Evolutionary conservation across 2,329 filamentous ascomycete genomes (phyloP).

Genomic region (Pseudogymnoascus verrucosus): DNA sequence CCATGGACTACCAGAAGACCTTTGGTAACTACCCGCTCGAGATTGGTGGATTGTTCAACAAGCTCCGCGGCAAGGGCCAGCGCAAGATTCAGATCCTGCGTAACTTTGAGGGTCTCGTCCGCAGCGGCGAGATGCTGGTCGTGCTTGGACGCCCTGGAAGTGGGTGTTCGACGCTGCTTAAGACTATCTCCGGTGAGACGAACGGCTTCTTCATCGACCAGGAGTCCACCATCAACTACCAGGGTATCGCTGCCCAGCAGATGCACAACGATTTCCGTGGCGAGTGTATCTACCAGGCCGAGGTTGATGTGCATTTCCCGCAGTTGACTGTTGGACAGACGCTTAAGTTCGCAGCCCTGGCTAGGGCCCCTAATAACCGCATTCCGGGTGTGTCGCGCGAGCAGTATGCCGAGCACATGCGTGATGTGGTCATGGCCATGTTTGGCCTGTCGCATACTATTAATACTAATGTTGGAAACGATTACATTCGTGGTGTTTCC

Average conservation of each 20-base stretch:
- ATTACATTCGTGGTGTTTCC: conserved; percentile 59
- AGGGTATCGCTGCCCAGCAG: conserved; percentile 40
- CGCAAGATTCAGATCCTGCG: conserved; percentile 50
- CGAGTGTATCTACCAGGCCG: conserved; percentile 65
- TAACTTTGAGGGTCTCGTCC: conserved; percentile 56
- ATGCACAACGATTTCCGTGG: conserved; percentile 52
- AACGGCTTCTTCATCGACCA: conserved; percentile 47
- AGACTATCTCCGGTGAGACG: conserved; percentile 46
- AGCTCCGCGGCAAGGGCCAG: conserved; percentile 42
- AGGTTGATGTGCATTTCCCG: conserved; percentile 67
- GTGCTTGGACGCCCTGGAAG: conserved; percentile 58
- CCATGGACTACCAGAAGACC: conserved; percentile 64
- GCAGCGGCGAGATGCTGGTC: conserved; percentile 58
- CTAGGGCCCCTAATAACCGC: conserved; percentile 54
- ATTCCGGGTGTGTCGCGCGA: conserved; percentile 52
- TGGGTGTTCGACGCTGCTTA: conserved; percentile 57
- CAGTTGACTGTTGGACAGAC: conserved; percentile 67
- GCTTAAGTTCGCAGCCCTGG: conserved; percentile 61
- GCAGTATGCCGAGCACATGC: conserved; percentile 36
- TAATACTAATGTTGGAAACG: conserved; percentile 65
- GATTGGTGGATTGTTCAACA: conserved; percentile 34
- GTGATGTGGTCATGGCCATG: conserved; percentile 57
- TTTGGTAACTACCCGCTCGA: conserved; percentile 55
- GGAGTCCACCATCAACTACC: conserved; percentile 49
- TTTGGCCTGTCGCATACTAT: conserved; percentile 66